Evolutionary conservation across 2,329 filamentous ascomycete species (phyloP).

Genomic region (Pleoardoris graminearum): DNA sequence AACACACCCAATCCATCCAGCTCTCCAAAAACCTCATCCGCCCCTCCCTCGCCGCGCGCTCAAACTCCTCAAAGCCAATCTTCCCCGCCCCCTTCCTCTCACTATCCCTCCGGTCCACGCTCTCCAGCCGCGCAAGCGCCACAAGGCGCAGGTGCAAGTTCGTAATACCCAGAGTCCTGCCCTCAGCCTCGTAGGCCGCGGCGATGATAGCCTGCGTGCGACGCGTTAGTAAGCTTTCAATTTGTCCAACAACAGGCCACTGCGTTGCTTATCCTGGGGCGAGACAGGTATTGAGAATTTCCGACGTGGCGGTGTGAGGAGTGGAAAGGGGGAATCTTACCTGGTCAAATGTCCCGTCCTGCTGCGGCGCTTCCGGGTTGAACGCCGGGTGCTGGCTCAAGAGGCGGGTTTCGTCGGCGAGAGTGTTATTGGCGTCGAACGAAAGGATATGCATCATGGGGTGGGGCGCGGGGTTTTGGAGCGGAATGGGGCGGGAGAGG

Average conservation of each 20-base stretch:
- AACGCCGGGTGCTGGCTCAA: background rate
- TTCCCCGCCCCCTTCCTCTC: slow-evolving; percentile 77
- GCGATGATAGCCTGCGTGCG: slow-evolving; percentile 15
- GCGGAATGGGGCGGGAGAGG: background rate
- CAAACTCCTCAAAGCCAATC: slow-evolving; percentile 79
- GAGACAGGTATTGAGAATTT: too few species aligned
- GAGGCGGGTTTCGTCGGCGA: slow-evolving; percentile 4
- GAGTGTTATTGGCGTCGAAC: background rate
- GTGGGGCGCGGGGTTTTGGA: background rate
- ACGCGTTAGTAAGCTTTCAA: background rate
- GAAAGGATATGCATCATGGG: slow-evolving; percentile 3
- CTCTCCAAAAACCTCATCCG: slow-evolving; percentile 77
- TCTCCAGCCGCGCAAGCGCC: slow-evolving; percentile 56
- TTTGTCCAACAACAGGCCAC: too few species aligned
- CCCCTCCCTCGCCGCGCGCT: slow-evolving; percentile 66
- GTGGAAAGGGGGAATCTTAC: background rate
- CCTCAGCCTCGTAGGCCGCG: slow-evolving; percentile 13
- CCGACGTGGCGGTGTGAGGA: too few species aligned
- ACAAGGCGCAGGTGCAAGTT: slow-evolving; percentile 27
- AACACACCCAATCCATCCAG: slow-evolving; percentile 82
- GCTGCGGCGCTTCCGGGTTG: background rate
- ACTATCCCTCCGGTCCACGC: slow-evolving; percentile 69
- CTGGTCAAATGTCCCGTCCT: background rate
- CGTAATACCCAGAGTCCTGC: slow-evolving; percentile 4
- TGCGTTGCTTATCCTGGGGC: too few species aligned